Evolutionary conservation across 805 yeast species (phyloP).

Genomic region (Zygosaccharomyces lentus): DNA sequence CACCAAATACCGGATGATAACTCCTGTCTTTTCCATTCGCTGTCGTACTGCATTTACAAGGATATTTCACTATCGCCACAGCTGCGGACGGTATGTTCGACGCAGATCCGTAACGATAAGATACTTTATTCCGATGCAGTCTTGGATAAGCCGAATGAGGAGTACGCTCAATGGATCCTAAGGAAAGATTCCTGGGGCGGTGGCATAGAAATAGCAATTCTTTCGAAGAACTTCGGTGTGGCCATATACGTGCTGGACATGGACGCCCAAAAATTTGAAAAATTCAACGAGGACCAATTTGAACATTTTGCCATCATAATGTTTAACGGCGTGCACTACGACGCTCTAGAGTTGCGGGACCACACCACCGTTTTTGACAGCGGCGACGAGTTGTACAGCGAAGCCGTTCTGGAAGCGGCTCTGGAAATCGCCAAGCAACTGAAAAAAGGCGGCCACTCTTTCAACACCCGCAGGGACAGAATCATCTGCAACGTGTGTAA

Average conservation of each 20-base stretch:
- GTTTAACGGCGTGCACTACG: constrained; percentile 74
- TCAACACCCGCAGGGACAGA: constrained; percentile 58
- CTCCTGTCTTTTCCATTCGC: constrained; percentile 68
- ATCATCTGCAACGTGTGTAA: constrained; percentile 57
- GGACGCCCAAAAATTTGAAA: constrained; percentile 53
- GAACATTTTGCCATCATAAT: constrained; percentile 47
- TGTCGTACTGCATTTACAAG: constrained; percentile 48
- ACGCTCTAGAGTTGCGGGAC: constrained; percentile 46
- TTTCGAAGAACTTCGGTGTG: constrained; percentile 48
- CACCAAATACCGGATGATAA: constrained; percentile 71
- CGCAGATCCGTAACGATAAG: constrained; percentile 41
- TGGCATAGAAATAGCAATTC: constrained; percentile 66
- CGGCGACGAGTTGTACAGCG: constrained; percentile 31
- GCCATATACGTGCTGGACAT: constrained; percentile 61
- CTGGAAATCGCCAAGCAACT: constrained; percentile 41
- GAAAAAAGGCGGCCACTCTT: constrained; percentile 52
- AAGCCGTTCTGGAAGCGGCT: constrained; percentile 37
- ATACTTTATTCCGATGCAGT: constrained; percentile 51
- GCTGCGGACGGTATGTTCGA: constrained; percentile 50
- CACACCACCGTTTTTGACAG: constrained; percentile 41
- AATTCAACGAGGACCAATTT: constrained; percentile 45
- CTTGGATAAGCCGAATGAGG: constrained; percentile 39
- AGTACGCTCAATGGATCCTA: constrained; percentile 59
- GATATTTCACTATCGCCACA: constrained; percentile 43
- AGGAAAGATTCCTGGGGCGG: constrained; percentile 74